Evolutionary conservation across 2,329 filamentous ascomycete species (phyloP).

Genomic region (Mollisiaceae sp.): DNA sequence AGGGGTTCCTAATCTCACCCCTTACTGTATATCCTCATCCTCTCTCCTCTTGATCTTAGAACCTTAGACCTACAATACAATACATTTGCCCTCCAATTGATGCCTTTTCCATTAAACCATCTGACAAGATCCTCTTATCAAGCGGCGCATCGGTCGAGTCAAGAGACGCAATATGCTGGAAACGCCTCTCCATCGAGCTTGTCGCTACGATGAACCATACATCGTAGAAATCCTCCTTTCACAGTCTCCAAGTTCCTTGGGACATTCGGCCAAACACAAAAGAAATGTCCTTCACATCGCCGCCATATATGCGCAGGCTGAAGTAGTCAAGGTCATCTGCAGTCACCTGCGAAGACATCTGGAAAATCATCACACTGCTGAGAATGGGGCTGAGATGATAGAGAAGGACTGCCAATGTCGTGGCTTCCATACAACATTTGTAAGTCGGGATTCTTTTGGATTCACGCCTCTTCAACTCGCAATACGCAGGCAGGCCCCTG

Average conservation of each 20-base stretch:
- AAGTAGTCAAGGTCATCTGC: background rate
- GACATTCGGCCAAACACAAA: background rate
- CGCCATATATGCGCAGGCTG: too few relatives aligned
- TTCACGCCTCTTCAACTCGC: constrained; percentile 3
- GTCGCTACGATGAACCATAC: background rate
- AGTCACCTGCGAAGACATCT: background rate
- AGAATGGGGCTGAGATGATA: background rate
- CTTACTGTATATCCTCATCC: too few relatives aligned
- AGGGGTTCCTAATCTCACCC: too few relatives aligned
- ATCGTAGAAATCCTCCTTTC: background rate
- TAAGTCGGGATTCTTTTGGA: background rate
- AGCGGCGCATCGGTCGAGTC: too few relatives aligned
- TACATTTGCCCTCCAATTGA: too few relatives aligned
- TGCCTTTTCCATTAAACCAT: too few relatives aligned
- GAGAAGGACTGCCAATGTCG: background rate
- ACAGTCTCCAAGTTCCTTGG: background rate
- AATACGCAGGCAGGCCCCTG: background rate
- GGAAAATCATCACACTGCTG: background rate
- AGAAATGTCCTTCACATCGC: constrained; percentile 2
- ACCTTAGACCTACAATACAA: too few relatives aligned
- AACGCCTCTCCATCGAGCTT: background rate
- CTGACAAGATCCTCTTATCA: too few relatives aligned
- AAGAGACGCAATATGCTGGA: background rate
- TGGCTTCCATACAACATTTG: background rate
- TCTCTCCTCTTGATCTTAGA: too few relatives aligned